Evolutionary conservation across 2,329 filamentous ascomycete species (phyloP).

Genomic region (Fusarium acutatum): DNA sequence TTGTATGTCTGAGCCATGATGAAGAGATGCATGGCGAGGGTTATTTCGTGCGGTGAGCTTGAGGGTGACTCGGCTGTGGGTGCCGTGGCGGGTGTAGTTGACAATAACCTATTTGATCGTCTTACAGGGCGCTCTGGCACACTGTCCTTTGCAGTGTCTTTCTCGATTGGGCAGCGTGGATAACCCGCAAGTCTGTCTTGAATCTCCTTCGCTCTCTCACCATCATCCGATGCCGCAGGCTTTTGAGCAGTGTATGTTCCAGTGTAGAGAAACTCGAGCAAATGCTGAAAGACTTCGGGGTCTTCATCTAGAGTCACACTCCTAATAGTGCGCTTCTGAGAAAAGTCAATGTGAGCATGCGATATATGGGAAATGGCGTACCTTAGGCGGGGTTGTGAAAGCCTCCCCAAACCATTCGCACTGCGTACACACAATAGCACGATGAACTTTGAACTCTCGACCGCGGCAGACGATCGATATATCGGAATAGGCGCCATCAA

Average conservation of each 20-base stretch:
- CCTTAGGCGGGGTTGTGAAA: constrained; percentile 41
- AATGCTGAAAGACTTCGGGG: constrained; percentile 36
- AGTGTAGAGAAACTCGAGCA: constrained; percentile 47
- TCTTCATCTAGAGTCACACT: constrained; percentile 43
- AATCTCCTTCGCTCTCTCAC: constrained; percentile 1
- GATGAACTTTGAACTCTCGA: constrained; percentile 45
- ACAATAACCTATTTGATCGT: constrained; percentile 12
- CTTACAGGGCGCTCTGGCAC: background rate
- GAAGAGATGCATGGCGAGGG: constrained; percentile 42
- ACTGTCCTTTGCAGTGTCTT: background rate
- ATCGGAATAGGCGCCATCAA: constrained; percentile 43
- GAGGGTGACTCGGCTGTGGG: background rate
- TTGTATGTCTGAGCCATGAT: constrained; percentile 49
- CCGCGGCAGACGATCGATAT: constrained; percentile 44
- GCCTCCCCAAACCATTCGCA: constrained; percentile 46
- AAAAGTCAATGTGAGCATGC: background rate
- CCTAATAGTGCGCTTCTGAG: background rate
- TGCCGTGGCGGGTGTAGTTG: background rate
- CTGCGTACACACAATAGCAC: constrained; percentile 47
- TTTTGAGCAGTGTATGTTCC: constrained; percentile 31
- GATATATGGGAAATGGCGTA: background rate
- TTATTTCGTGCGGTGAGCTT: background rate
- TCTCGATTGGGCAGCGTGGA: background rate
- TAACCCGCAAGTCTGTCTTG: background rate
- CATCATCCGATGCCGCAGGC: background rate